phyloP scores from a whole-genome alignment of 192 early-diverging fungal species.

The Coemansia sp. region DNA sequence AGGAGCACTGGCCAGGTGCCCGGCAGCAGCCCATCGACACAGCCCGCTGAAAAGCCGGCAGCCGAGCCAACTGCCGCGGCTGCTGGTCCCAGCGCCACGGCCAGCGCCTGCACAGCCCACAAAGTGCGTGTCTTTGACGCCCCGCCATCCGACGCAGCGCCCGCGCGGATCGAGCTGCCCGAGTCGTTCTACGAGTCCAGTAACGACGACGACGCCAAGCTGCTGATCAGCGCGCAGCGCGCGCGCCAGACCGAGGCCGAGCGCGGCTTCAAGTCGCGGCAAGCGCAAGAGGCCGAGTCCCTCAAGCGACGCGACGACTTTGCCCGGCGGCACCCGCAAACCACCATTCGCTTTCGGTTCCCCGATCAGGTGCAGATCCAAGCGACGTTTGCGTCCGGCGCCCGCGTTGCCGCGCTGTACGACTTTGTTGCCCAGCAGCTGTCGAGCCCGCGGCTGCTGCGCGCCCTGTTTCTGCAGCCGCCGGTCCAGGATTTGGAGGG shows the following conservation, averaged over 20 bases:
- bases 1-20: no score
- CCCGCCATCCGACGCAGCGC: slow-evolving; percentile 32
- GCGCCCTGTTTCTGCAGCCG: slow-evolving; percentile 30
- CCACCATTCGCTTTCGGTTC: slow-evolving; percentile 77
- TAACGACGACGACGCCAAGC: slow-evolving; percentile 62
- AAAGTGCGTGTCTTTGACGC: slow-evolving; percentile 53
- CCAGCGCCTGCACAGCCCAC: background rate
- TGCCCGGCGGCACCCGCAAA: slow-evolving; percentile 29
- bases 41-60: no score
- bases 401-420: slow-evolving; percentile 40
- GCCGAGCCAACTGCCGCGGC: no score
- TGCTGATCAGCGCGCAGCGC: slow-evolving; percentile 58
- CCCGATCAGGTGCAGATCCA: slow-evolving; percentile 73
- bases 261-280: slow-evolving; percentile 71
- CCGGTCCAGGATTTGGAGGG: slow-evolving; percentile 20
- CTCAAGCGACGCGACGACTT: slow-evolving; percentile 38
- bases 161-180: slow-evolving; percentile 63
- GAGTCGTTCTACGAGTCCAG: slow-evolving; percentile 80
- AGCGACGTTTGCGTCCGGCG: slow-evolving; percentile 67
- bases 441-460: slow-evolving; percentile 4
- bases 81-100: background rate
- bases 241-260: slow-evolving; percentile 58
- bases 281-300: slow-evolving; percentile 69
- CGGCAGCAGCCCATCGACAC: no score
- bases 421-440: slow-evolving; percentile 15